Evolutionary conservation across 805 yeast species (phyloP).

Genomic region (Candida vaughaniae): DNA sequence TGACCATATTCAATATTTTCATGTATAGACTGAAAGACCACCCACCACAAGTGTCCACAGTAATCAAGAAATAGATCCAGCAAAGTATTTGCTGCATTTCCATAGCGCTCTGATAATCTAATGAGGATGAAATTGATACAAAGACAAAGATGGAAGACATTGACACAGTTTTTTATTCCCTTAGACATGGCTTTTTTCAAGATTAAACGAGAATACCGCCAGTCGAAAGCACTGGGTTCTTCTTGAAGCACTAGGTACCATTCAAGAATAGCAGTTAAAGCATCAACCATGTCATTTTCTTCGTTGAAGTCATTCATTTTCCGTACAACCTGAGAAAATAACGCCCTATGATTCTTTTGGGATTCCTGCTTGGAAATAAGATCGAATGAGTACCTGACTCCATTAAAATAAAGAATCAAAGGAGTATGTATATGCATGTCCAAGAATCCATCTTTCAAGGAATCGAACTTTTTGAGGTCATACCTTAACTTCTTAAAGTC

Average conservation of each 20-base stretch:
- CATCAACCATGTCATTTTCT: conserved; percentile 17
- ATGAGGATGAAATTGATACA: conserved; percentile 5
- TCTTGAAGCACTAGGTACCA: conserved; percentile 36
- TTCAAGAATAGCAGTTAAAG: conserved; percentile 21
- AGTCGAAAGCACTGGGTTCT: conserved; percentile 15
- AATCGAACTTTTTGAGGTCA: no score
- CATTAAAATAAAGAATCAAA: conserved; percentile 13
- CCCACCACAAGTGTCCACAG: conserved; percentile 10
- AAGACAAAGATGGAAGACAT: background rate
- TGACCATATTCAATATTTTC: conserved; percentile 3
- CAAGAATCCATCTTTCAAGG: no score
- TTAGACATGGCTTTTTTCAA: conserved; percentile 4
- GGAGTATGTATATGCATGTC: no score
- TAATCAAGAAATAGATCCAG: conserved; percentile 2
- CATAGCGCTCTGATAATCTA: conserved; percentile 5
- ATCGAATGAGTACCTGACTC: conserved; percentile 23
- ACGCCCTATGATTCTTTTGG: conserved; percentile 2
- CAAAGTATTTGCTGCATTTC: background rate
- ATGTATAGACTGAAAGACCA: conserved; percentile 5
- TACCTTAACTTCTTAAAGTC: no score
- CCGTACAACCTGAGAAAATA: no score
- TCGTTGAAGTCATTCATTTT: no score
- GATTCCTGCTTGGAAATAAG: conserved; percentile 24
- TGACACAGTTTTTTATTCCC: background rate
- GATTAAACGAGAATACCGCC: conserved; percentile 8